A percentile compares a stretch with the other conserved stretches of the same genome.
Evolutionary conservation across 2,329 filamentous ascomycete species (phyloP).

Genomic region (Xylaria sp.): DNA sequence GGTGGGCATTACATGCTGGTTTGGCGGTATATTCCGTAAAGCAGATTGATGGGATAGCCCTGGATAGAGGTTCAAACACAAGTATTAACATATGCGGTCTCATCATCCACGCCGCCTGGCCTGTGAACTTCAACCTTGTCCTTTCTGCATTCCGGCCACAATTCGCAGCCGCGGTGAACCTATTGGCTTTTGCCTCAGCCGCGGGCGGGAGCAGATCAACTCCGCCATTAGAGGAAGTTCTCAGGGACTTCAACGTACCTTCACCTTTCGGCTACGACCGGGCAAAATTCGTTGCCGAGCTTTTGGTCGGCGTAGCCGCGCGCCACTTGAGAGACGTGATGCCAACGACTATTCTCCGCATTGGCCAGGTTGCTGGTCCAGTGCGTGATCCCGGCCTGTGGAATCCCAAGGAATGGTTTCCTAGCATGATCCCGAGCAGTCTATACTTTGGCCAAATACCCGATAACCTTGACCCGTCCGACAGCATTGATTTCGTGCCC

Average conservation of each 20-base stretch:
- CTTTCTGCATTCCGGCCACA: no score
- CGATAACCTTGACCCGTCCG: background rate
- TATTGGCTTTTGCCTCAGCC: background rate
- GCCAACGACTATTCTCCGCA: background rate
- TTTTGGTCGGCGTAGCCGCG: background rate
- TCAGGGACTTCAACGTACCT: background rate
- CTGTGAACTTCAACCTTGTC: no score
- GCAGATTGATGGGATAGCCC: background rate
- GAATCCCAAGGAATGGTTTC: background rate
- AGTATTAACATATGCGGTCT: no score
- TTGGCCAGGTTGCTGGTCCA: background rate
- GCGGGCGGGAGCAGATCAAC: background rate
- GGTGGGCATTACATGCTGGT: slow-evolving; percentile 67
- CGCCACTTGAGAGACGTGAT: background rate
- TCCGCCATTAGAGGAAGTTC: background rate
- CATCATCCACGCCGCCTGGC: no score
- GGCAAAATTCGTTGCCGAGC: background rate
- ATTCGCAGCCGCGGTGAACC: no score
- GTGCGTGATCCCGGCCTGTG: background rate
- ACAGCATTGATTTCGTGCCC: background rate
- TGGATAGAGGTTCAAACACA: no score
- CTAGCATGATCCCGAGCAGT: background rate
- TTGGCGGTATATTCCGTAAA: slow-evolving; percentile 60
- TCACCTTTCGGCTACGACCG: background rate
- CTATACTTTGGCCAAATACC: background rate